These are phyloP conservation scores for Suillus brevipes DNA, from an alignment of 768 basidiomycete species.

Conservation along the genomic window DNA sequence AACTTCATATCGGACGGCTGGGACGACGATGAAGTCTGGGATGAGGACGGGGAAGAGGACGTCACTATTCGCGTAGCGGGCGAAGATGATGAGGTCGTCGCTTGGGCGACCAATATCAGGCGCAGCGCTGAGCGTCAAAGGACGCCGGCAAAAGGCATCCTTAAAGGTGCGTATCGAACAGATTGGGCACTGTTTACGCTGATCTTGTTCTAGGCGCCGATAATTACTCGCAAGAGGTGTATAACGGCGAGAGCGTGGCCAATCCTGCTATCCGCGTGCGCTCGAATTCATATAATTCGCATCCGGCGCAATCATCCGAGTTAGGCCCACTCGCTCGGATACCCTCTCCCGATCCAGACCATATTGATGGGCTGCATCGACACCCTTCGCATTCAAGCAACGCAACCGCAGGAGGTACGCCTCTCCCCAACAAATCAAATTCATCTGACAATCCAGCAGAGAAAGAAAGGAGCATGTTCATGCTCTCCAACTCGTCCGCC, in stretches of 20 bases:
- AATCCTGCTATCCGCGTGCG: constrained; percentile 54
- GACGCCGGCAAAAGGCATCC: constrained; percentile 76
- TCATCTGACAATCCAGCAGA: constrained; percentile 38
- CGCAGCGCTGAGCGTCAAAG: constrained; percentile 67
- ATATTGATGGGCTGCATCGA: constrained; percentile 83
- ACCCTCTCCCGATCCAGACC: constrained; percentile 81
- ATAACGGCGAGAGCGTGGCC: constrained; percentile 41
- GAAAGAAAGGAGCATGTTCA: constrained; percentile 58
- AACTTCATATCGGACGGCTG: constrained; percentile 61
- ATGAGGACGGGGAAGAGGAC: constrained; percentile 67
- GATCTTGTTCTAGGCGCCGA: constrained; percentile 52
- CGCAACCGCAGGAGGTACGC: constrained; percentile 24
- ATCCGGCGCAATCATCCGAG: constrained; percentile 47
- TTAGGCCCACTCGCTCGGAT: constrained; percentile 79
- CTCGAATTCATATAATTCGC: constrained; percentile 80
- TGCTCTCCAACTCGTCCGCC: constrained; percentile 86
- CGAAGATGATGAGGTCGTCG: constrained; percentile 62
- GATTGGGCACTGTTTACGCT: background rate
- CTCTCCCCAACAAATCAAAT: constrained; percentile 21
- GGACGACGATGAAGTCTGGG: constrained; percentile 82
- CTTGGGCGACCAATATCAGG: constrained; percentile 77
- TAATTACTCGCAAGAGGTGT: constrained; percentile 64
- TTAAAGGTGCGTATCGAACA: constrained; percentile 56
- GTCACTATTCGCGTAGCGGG: constrained; percentile 65
- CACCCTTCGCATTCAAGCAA: constrained; percentile 53